Conservation (phyloP, 2,329 filamentous ascomycete species). For the Ceratocystis destructans region DNA sequence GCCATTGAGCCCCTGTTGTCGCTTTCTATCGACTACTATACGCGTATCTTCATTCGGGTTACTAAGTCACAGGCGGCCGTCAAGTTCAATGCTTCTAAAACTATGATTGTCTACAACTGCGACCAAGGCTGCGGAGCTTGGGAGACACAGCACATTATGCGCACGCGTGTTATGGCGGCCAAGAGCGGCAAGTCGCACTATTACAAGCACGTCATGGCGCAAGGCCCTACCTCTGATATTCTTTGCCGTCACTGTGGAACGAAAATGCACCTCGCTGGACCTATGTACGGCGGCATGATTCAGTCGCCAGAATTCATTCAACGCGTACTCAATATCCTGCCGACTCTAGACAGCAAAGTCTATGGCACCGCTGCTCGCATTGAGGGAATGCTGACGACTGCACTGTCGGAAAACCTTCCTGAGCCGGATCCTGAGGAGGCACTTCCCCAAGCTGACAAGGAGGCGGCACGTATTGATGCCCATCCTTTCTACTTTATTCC, state of each 20-base stretch:
- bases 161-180: slow-evolving; percentile 50
- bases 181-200: slow-evolving; percentile 57
- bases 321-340: slow-evolving; percentile 59
- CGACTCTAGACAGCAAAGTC: slow-evolving; percentile 48
- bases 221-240: slow-evolving; percentile 52
- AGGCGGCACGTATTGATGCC: slow-evolving; percentile 53
- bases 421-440: slow-evolving; percentile 27
- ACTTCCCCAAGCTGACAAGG: slow-evolving; percentile 29
- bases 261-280: slow-evolving; percentile 77
- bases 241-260: slow-evolving; percentile 71
- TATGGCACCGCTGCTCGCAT: slow-evolving; percentile 74
- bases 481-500: slow-evolving; percentile 82
- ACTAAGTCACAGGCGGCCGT: slow-evolving; percentile 68
- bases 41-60: slow-evolving; percentile 74
- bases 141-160: slow-evolving; percentile 66
- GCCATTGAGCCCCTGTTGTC: slow-evolving; percentile 83
- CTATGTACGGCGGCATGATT: slow-evolving; percentile 86
- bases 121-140: slow-evolving; percentile 85
- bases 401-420: slow-evolving; percentile 56
- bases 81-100: slow-evolving; percentile 81
- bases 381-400: slow-evolving; percentile 81
- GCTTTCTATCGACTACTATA: slow-evolving; percentile 92
- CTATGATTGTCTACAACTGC: slow-evolving; percentile 86
- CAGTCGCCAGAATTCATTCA: slow-evolving; percentile 76
- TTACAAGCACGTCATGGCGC: slow-evolving; percentile 65